Conservation (phyloP, 108 stramenopile genomes). For the Seminavis robusta region DNA sequence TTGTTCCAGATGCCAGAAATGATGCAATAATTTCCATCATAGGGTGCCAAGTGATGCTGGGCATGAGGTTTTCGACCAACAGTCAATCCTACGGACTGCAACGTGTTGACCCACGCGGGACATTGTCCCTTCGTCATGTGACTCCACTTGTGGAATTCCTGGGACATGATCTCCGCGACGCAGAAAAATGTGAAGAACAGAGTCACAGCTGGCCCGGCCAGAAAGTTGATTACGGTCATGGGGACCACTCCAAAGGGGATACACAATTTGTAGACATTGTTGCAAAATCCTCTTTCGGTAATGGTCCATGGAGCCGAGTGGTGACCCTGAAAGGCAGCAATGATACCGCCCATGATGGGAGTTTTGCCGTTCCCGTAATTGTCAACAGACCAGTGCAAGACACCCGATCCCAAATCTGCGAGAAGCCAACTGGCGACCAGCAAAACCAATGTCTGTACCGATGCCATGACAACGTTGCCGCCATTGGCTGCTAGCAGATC, state of each 20-base stretch:
- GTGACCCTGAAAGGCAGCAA: conserved; percentile 95
- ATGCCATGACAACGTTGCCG: conserved; percentile 30
- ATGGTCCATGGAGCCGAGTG: conserved; percentile 95
- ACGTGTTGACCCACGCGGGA: conserved; percentile 44
- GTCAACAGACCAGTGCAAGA: conserved; percentile 94
- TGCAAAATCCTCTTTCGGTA: conserved; percentile 85
- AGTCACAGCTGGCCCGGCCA: conserved; percentile 44
- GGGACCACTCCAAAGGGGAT: conserved; percentile 73
- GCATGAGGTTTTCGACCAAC: conserved; percentile 80
- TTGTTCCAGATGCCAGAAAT: conserved; percentile 78
- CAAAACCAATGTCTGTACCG: conserved; percentile 27
- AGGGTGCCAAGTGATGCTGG: conserved; percentile 84
- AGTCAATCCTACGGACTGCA: conserved; percentile 65
- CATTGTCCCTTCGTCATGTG: conserved; percentile 68
- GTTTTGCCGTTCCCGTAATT: conserved; percentile 92
- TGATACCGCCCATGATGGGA: conserved; percentile 89
- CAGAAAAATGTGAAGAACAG: conserved; percentile 74
- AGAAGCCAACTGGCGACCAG: conserved; percentile 51
- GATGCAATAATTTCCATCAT: conserved; percentile 92
- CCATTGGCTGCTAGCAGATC: conserved; percentile 20
- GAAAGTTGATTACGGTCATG: conserved; percentile 30
- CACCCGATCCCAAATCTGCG: conserved; percentile 85
- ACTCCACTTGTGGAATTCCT: conserved; percentile 90
- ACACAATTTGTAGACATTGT: conserved; percentile 92
- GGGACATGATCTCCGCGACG: conserved; percentile 67